These are phyloP conservation scores for Colletotrichum sp. DNA, from an alignment of 2,329 filamentous ascomycete genomes.

Conservation along the genomic window DNA sequence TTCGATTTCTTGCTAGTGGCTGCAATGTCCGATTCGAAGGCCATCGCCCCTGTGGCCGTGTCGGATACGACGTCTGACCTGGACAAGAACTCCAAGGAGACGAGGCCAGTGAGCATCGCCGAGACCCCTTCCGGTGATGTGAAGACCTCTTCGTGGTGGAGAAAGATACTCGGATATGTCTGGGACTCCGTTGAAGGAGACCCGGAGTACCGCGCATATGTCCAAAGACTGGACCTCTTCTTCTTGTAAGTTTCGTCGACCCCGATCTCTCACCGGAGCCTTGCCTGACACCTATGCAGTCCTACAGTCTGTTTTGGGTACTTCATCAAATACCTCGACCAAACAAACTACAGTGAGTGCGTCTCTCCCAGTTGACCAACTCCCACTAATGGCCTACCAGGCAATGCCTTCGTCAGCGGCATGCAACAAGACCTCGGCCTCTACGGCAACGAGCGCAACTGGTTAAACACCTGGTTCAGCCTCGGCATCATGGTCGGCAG, in stretches of 20 bases:
- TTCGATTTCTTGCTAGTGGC: not conserved
- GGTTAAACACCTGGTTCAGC: conserved; percentile 26
- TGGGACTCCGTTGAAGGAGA: conserved; percentile 10
- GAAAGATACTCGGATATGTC: not conserved
- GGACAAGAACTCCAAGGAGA: not conserved
- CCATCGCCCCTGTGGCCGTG: not conserved
- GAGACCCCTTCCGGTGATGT: not conserved
- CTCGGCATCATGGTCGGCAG: conserved; percentile 27
- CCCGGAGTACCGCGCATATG: not conserved
- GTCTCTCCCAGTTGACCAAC: not conserved
- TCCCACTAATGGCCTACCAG: not conserved
- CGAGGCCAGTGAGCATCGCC: not conserved
- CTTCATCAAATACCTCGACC: conserved; percentile 28
- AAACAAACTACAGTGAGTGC: conserved; percentile 31
- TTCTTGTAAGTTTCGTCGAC: not conserved
- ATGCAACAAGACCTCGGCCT: conserved; percentile 30
- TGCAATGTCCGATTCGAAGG: not conserved
- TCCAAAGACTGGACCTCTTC: conserved; percentile 4
- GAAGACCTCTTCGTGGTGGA: not conserved
- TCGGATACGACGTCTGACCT: not conserved
- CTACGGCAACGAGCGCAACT: conserved; percentile 29
- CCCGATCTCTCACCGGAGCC: accelerated
- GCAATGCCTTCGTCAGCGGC: conserved; percentile 31
- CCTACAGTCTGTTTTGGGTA: conserved; percentile 4
- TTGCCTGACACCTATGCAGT: not conserved